Percentiles rank a stretch among this genome's conserved stretches.
Conservation (phyloP, 2,329 filamentous ascomycete genomes). For the Ceratocystis albifundus region DNA sequence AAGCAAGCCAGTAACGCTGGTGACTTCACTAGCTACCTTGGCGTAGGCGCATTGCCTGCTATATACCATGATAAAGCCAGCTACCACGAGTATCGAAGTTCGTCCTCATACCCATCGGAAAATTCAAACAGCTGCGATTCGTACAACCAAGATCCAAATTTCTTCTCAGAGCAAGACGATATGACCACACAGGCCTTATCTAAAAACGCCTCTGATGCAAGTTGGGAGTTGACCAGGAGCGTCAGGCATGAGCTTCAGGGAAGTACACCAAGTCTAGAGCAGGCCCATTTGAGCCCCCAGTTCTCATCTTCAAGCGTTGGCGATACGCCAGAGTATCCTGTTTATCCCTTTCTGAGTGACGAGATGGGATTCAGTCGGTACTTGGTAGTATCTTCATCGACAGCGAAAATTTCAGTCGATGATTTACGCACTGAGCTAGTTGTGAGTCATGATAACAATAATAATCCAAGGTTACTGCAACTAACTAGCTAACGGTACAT, state of each 20-base stretch:
- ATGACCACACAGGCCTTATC: background rate
- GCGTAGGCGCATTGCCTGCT: background rate
- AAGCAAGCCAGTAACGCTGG: background rate
- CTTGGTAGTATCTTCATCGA: background rate
- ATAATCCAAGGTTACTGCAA: background rate
- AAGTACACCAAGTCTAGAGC: background rate
- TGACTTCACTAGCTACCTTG: background rate
- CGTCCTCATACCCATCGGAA: background rate
- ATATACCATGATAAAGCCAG: conserved; percentile 3
- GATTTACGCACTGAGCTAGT: background rate
- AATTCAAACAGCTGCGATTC: background rate
- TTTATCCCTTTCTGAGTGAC: conserved; percentile 7
- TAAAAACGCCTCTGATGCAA: background rate
- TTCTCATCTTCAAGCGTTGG: background rate
- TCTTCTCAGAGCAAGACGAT: background rate
- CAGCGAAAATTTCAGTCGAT: background rate
- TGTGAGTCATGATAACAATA: background rate
- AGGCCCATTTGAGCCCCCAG: background rate
- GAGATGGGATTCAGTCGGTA: conserved; percentile 10
- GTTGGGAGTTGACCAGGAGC: background rate
- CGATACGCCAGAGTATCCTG: background rate
- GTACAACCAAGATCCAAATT: background rate
- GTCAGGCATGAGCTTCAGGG: background rate
- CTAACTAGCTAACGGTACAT: background rate
- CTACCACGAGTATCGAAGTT: background rate